Base-by-base conservation (phyloP, 345 rosid species). In the Syzygium aqueum region DNA sequence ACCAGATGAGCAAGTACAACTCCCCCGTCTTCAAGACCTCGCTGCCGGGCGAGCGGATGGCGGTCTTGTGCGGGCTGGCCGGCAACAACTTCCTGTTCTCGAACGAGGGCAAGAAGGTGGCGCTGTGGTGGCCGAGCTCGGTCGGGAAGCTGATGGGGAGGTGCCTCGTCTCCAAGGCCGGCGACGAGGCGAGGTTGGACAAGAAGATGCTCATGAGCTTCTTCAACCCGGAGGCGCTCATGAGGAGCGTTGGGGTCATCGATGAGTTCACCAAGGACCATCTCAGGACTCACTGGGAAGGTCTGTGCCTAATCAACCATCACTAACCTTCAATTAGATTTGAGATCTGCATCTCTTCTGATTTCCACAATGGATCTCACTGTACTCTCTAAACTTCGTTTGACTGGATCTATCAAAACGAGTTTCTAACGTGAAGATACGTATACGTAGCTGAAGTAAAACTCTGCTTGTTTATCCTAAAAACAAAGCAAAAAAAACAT, bases 211-310 rank as follows among this genome's bases (percentile, higher is more conserved):
- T 88, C 43, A 8, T 43, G 59, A 63, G 53, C 4, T 84, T 57
- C 77, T 49, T 67, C 77, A 37, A 46, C 13, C 88, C 57, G 3
- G 84, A 86, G 5, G 56, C 73, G 23, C 54, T 84, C 67, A 85
- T 11, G 77, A 82, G 49, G 84, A 78, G 49, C 85, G 50, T 80
- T 9, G 77, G 82, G 8, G 30, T 50, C 46, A 63, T 85, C 86
- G 89, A 89, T 51, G 85, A 40, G 84, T 77, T 86, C 11, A 63
- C 88, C 22, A 49, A 54, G 9, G 14, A 50, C 23, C 90, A 89
- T 51, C 67, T 89, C 8, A 49, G 23, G 52, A 85, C 87, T 54
- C 87, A 89, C 27, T 87, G 90, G 90, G 65, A 89, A 86, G 88
- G 89, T 88, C 83, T 22, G 37, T 40, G 25, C 27, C 17, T 9